phyloP scores from a whole-genome alignment of 2,329 filamentous ascomycete species.

The Ophiocordyceps camponoti-leonardi region DNA sequence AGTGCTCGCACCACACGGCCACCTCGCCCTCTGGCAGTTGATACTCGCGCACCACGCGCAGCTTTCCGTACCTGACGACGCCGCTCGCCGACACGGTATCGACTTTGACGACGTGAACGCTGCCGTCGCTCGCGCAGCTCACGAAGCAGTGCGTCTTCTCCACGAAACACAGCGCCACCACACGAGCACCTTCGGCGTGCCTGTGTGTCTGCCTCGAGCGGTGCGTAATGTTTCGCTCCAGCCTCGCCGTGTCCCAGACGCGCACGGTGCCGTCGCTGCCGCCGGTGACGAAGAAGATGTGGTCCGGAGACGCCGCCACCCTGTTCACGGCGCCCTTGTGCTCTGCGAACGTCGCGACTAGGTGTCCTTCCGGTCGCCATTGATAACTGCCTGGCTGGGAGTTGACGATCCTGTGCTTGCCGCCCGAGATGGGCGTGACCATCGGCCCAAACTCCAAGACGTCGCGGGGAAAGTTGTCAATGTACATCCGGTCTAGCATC shows the following conservation, averaged over 20 bases:
- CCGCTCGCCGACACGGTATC: slow-evolving; percentile 27
- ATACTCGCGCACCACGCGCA: slow-evolving; percentile 62
- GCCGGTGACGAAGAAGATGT: slow-evolving; percentile 85
- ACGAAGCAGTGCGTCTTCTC: slow-evolving; percentile 90
- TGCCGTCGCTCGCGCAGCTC: slow-evolving; percentile 78
- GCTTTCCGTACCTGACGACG: slow-evolving; percentile 60
- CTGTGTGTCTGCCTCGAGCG: slow-evolving; percentile 74
- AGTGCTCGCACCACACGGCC: slow-evolving; percentile 85
- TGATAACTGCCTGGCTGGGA: slow-evolving; percentile 23
- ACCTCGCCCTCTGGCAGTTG: slow-evolving; percentile 58
- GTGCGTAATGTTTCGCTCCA: slow-evolving; percentile 83
- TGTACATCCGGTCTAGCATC: slow-evolving; percentile 73
- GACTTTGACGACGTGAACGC: slow-evolving; percentile 78
- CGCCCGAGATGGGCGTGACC: slow-evolving; percentile 49
- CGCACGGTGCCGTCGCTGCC: slow-evolving; percentile 84
- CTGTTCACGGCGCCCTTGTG: slow-evolving; percentile 71
- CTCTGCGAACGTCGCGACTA: slow-evolving; percentile 80
- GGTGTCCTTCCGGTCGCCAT: slow-evolving; percentile 70
- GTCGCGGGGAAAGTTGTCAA: slow-evolving; percentile 50
- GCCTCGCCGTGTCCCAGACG: slow-evolving; percentile 77
- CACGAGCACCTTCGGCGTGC: slow-evolving; percentile 52
- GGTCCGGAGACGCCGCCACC: slow-evolving; percentile 70
- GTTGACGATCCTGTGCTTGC: slow-evolving; percentile 33
- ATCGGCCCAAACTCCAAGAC: slow-evolving; percentile 60
- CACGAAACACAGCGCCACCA: slow-evolving; percentile 75